phyloP scores from a whole-genome alignment of 1,139 yeast species.

The Tardiomyces depauwii region DNA sequence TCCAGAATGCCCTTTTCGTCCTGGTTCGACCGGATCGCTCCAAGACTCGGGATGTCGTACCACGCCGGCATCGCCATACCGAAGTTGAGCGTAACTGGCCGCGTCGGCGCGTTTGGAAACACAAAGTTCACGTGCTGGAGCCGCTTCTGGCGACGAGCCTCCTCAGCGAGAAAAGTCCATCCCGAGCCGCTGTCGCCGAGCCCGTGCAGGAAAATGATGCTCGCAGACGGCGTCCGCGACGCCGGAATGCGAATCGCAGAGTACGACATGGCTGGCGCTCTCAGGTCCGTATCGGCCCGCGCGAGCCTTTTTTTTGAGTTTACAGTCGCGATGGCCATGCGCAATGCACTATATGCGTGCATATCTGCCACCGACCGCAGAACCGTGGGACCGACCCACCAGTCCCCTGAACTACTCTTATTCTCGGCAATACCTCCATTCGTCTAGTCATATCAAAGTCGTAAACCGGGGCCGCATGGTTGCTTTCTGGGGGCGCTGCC shows the following conservation, averaged over 20 bases:
- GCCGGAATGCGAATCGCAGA: conserved; percentile 9
- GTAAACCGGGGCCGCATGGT: no score
- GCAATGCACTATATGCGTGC: no score
- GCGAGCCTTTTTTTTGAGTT: no score
- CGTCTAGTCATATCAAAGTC: no score
- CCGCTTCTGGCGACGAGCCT: conserved; percentile 28
- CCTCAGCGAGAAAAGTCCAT: conserved; percentile 61
- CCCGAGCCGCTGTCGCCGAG: conserved; percentile 87
- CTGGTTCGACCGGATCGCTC: conserved; percentile 34
- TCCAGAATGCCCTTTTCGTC: conserved; percentile 57
- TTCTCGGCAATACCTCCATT: no score
- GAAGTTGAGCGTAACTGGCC: conserved; percentile 56
- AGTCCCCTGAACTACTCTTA: no score
- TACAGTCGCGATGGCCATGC: no score
- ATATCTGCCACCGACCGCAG: no score
- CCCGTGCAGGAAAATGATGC: conserved; percentile 79
- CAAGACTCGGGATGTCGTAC: conserved; percentile 67
- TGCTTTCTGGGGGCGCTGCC: no score
- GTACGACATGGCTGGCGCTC: neutral
- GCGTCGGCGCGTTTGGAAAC: conserved; percentile 79
- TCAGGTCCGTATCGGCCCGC: no score
- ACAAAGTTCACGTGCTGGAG: conserved; percentile 59
- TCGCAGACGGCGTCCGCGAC: conserved; percentile 36
- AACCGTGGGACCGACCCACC: no score
- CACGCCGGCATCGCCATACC: conserved; percentile 72